Evolutionary conservation across 2,329 filamentous ascomycete genomes (phyloP).

Genomic region (Cordyceps sp.): DNA sequence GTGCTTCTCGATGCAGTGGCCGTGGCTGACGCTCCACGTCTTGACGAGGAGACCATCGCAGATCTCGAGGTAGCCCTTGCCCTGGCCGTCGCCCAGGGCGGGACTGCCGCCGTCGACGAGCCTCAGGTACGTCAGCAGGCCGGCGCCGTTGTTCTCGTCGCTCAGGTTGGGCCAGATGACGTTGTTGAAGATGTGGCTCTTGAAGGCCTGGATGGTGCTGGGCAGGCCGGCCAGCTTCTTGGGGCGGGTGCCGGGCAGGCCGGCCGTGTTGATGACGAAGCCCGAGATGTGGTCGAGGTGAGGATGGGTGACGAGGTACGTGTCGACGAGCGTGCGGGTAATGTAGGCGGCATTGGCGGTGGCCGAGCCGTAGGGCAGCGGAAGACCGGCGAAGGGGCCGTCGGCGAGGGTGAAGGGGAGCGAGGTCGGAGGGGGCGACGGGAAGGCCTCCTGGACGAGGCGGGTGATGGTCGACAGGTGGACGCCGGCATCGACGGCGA

Average conservation of each 20-base stretch:
- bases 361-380: constrained; percentile 48
- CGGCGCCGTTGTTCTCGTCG: constrained; percentile 88
- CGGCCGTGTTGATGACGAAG: constrained; percentile 85
- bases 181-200: constrained; percentile 92
- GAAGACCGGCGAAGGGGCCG: constrained; percentile 69
- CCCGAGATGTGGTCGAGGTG: constrained; percentile 89
- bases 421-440: constrained; percentile 11
- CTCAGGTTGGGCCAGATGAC: constrained; percentile 95
- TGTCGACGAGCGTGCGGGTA: constrained; percentile 63
- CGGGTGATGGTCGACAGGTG: constrained; percentile 74
- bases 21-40: constrained; percentile 76
- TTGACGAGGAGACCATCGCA: constrained; percentile 82
- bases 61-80: constrained; percentile 72
- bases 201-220: constrained; percentile 81
- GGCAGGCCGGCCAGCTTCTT: constrained; percentile 79
- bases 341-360: constrained; percentile 70
- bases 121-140: constrained; percentile 77
- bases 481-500: constrained; percentile 89
- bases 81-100: constrained; percentile 63
- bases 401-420: constrained; percentile 36
- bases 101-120: constrained; percentile 80
- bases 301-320: constrained; percentile 90
- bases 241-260: constrained; percentile 60
- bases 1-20: constrained; percentile 66
- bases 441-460: constrained; percentile 48